Evolutionary conservation across 306 rosid species (phyloP), one percentile per base, ranked within the genome.

Genomic region (Begonia fuchsioides): DNA sequence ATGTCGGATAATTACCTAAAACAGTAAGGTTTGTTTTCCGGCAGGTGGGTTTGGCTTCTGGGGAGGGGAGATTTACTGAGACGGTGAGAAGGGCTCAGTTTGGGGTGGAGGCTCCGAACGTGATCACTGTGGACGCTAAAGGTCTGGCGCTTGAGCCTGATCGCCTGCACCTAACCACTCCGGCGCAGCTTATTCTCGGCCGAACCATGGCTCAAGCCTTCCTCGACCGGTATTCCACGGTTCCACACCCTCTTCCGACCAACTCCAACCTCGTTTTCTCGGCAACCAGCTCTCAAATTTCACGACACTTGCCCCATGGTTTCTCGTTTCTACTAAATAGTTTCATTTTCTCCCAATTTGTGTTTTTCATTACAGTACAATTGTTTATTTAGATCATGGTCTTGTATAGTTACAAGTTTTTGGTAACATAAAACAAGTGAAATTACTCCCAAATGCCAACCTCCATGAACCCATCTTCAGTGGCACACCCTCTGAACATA

Each of bases 401-500:
- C n/a, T n/a, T n/a, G n/a, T n/a, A n/a, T n/a, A n/a, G n/a, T n/a
- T 26, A 26, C 35, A 26, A 6, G 35, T 26, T 26, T 5, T 3
- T 26, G 7, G 35, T 2, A 26, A 26, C n/a, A n/a, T n/a, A n/a
- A n/a, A n/a, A n/a, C n/a, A n/a, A n/a, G n/a, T n/a, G n/a, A n/a
- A n/a, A n/a, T 59, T 64, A 68, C 12, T 86, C 83, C 98, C 98
- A 90, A 51, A 90, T 85, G 4, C 75, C 95, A 1, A 90, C 93
- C 58, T 90, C 94, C 94, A 85, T 85, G 59, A 82, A 79, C 2
- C 98, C 98, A 53, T 81, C 77, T 76, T 85, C 72, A 0, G 92
- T 72, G 2, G 98, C 94, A 35, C 72, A 75, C 0, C 76, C 98
- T 58, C 98, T 73, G 35, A 90, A 90, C 98, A 90, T 90, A 6